phyloP scores from a whole-genome alignment of 441 rosid species.

The Capsella rubella region DNA sequence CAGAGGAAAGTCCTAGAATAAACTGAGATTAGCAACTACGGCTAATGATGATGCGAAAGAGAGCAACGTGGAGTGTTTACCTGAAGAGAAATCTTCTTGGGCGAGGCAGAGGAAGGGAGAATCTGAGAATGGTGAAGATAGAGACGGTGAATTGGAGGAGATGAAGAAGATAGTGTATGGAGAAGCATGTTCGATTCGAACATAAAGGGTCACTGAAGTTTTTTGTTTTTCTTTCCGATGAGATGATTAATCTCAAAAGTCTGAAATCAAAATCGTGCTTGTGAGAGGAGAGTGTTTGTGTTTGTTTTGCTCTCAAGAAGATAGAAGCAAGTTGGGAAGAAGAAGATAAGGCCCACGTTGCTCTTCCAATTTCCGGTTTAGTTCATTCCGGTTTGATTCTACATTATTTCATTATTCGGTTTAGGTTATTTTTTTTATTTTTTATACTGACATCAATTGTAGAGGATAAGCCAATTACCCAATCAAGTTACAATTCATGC shows the following conservation, averaged over 20 bases:
- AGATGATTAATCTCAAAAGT: conserved; percentile 13
- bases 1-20: background rate
- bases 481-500: no score
- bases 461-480: no score
- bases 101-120: conserved; percentile 48
- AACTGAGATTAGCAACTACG: background rate
- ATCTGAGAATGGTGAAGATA: conserved; percentile 46
- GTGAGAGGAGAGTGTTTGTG: background rate
- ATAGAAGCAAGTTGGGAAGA: background rate
- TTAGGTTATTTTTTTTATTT: background rate
- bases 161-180: conserved; percentile 55
- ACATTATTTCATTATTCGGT: conserved; percentile 7
- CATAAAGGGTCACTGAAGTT: conserved; percentile 23
- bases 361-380: conserved; percentile 30
- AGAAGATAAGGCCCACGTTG: conserved; percentile 47
- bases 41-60: background rate
- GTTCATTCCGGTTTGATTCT: background rate
- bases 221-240: background rate
- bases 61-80: conserved; percentile 42
- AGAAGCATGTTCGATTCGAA: conserved; percentile 55
- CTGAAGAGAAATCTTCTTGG: conserved; percentile 54
- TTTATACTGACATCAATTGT: background rate
- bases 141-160: conserved; percentile 53
- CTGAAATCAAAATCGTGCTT: conserved; percentile 10
- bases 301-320: conserved; percentile 10